Percentiles rank a stretch among this genome's conserved stretches.
These are phyloP conservation scores for Trypanosoma cruzi DNA, from an alignment of 208 protist genomes.

Conservation along the genomic window DNA sequence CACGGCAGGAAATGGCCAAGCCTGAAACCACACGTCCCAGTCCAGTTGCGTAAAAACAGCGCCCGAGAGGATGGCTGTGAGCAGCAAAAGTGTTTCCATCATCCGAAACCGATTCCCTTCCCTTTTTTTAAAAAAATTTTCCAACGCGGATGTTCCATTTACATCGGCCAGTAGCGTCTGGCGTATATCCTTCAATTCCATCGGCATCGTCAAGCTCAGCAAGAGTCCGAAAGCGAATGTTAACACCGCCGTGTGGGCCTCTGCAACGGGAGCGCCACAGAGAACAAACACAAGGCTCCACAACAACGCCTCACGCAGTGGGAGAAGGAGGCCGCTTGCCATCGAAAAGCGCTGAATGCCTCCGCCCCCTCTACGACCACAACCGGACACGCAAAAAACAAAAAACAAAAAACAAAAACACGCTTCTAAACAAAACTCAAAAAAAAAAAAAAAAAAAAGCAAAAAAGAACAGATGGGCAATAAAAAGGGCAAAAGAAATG, in stretches of 20 bases:
- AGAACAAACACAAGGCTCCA: slow-evolving; percentile 22
- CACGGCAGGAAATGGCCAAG: slow-evolving; percentile 62
- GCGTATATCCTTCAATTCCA: slow-evolving; percentile 14
- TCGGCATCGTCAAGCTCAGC: slow-evolving; percentile 18
- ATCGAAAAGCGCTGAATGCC: not conserved
- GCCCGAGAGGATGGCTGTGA: slow-evolving; percentile 37
- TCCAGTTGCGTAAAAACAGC: slow-evolving; percentile 54
- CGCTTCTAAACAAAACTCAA: too few relatives aligned
- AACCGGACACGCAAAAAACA: slow-evolving; percentile 6
- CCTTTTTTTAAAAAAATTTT: not conserved
- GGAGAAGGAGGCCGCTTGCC: not conserved
- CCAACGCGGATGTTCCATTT: not conserved
- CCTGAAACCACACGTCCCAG: slow-evolving; percentile 46
- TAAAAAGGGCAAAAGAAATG: not conserved
- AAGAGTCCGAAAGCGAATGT: slow-evolving; percentile 13
- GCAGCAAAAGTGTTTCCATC: slow-evolving; percentile 32
- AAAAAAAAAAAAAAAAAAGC: too few relatives aligned
- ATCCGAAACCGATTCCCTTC: not conserved
- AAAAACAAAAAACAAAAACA: slow-evolving; percentile 23
- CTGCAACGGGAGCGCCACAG: slow-evolving; percentile 12
- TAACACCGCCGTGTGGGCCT: not conserved
- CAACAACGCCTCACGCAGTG: slow-evolving; percentile 3
- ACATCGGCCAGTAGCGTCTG: not conserved
- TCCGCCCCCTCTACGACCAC: not conserved
- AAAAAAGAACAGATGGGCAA: too few relatives aligned